phyloP scores from a whole-genome alignment of 345 rosid genomes.

The Sonneratia caseolaris region DNA sequence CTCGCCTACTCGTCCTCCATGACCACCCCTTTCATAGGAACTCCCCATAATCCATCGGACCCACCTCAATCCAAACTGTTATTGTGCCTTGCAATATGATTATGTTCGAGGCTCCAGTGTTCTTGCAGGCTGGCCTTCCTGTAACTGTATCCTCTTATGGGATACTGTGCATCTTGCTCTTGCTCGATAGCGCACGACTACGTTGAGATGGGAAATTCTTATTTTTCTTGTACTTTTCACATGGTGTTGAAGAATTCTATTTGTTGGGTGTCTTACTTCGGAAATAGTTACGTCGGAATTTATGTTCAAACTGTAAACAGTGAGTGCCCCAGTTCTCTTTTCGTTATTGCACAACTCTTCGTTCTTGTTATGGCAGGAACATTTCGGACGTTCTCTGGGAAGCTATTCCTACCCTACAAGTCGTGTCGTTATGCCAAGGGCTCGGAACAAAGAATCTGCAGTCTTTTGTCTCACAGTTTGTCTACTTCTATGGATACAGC shows the following conservation, averaged over 20 bases:
- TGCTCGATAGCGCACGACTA: no score
- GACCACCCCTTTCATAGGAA: neutral
- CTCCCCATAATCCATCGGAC: neutral
- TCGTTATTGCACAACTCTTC: neutral
- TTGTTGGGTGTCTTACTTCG: neutral
- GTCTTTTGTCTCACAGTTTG: conserved; percentile 59
- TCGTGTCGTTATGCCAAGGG: conserved; percentile 62
- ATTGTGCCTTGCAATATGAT: neutral
- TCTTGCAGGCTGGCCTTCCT: neutral
- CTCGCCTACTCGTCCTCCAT: neutral
- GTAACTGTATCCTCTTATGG: no score
- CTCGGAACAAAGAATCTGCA: conserved; percentile 67
- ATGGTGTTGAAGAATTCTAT: neutral
- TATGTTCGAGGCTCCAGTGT: neutral
- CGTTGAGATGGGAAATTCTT: neutral
- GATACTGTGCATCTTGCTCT: no score
- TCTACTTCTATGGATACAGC: conserved; percentile 82
- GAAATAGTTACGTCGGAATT: neutral
- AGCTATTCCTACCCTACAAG: conserved; percentile 42
- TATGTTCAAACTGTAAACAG: neutral
- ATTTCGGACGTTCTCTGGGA: conserved; percentile 66
- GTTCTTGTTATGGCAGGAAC: conserved; percentile 23
- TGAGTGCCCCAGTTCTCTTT: neutral
- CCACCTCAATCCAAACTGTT: neutral
- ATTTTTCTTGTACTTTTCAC: neutral